Conservation (phyloP, 768 basidiomycete species). For the Tulasnella sp. region DNA sequence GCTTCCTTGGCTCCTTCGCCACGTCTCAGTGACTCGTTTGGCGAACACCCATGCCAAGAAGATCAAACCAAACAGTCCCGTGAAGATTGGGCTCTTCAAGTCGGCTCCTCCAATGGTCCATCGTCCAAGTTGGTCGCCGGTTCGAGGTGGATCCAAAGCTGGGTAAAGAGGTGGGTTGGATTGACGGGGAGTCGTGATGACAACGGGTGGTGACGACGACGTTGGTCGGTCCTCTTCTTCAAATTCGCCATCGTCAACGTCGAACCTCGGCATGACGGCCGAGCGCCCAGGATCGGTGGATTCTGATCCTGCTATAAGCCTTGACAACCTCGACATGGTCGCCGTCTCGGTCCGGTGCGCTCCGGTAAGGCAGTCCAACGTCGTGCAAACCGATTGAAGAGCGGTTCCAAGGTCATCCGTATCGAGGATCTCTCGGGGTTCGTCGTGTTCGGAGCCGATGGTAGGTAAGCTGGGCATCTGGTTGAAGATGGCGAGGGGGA, state of each 20-base stretch:
- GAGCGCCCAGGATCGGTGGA: neutral
- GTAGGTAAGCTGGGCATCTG: slow-evolving; percentile 30
- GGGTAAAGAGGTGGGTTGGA: neutral
- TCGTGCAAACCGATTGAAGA: slow-evolving; percentile 14
- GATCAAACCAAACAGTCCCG: slow-evolving; percentile 7
- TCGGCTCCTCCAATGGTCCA: slow-evolving; percentile 22
- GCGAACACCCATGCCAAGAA: slow-evolving; percentile 24
- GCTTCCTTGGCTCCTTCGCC: neutral
- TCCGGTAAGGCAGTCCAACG: slow-evolving; percentile 33
- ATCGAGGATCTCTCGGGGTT: neutral
- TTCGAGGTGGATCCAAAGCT: slow-evolving; percentile 13
- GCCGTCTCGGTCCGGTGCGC: slow-evolving; percentile 28
- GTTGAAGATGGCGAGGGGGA: slow-evolving; percentile 64
- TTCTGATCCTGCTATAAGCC: slow-evolving; percentile 18
- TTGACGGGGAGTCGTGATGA: slow-evolving; percentile 6
- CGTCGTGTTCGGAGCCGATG: slow-evolving; percentile 23
- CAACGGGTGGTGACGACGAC: slow-evolving; percentile 24
- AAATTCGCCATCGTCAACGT: neutral
- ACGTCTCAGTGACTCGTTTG: slow-evolving; percentile 8
- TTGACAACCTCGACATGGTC: slow-evolving; percentile 23
- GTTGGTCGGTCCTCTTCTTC: neutral
- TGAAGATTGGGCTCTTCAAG: slow-evolving; percentile 22
- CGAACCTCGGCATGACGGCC: neutral
- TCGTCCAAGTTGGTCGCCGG: neutral
- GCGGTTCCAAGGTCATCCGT: neutral